Percentiles rank a stretch among this genome's conserved stretches.
phyloP scores from a whole-genome alignment of 306 rosid species.

The Cicer bijugum region DNA sequence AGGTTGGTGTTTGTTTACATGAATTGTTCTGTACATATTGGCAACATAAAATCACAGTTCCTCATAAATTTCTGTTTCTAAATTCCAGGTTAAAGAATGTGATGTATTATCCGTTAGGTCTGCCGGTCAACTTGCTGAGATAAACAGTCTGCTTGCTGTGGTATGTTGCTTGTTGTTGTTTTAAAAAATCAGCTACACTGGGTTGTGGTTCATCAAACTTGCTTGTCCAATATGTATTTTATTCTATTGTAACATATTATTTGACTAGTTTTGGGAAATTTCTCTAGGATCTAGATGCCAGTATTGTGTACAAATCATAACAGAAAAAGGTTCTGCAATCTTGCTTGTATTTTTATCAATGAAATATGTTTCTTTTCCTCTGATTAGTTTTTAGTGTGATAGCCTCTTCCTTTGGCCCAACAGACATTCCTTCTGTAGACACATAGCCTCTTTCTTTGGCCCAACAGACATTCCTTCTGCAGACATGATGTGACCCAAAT shows the following conservation, averaged over 20 bases:
- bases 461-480: neutral
- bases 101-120: conserved; percentile 61
- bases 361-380: neutral
- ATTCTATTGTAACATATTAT: neutral
- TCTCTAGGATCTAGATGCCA: neutral
- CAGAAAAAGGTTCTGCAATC: neutral
- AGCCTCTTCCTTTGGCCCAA: neutral
- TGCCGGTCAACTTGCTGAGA: conserved; percentile 69
- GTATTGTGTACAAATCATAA: neutral
- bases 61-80: conserved; percentile 26
- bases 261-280: conserved; percentile 12
- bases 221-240: conserved; percentile 8
- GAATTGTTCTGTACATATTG: conserved; percentile 15
- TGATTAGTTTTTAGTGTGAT: neutral
- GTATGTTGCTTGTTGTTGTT: conserved; percentile 53
- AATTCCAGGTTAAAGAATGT: conserved; percentile 73
- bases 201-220: conserved; percentile 5
- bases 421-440: neutral
- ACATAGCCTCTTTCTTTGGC: neutral
- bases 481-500: neutral
- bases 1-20: conserved; percentile 60
- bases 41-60: conserved; percentile 38
- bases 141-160: conserved; percentile 65
- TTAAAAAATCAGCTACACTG: neutral
- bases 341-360: neutral